A percentile compares a stretch with the other conserved stretches of the same genome.
These are phyloP conservation scores for Candida tammaniensis DNA, from an alignment of 805 yeast species.

Conservation along the genomic window DNA sequence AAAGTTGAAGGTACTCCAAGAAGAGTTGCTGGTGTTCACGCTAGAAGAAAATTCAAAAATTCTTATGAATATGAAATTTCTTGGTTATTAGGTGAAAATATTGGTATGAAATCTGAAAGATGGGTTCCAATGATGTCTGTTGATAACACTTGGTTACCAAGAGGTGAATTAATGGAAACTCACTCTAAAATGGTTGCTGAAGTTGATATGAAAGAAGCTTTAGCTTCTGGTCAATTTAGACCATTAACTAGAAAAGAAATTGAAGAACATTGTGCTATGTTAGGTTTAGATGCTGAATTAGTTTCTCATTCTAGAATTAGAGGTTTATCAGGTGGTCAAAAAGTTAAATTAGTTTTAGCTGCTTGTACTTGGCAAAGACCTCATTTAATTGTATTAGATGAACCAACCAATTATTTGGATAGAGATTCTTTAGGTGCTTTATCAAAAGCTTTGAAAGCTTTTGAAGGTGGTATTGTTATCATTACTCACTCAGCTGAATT, in stretches of 20 bases:
- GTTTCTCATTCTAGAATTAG: constrained; percentile 99
- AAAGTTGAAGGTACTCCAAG: constrained; percentile 98
- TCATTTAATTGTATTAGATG: constrained; percentile 98
- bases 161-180: constrained; percentile 84
- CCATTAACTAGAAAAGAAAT: constrained; percentile 99
- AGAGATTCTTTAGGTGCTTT: constrained; percentile 99
- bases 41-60: constrained; percentile 99
- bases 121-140: constrained; percentile 99
- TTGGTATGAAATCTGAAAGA: constrained; percentile 98
- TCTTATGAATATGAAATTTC: constrained; percentile 99
- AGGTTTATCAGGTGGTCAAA: constrained; percentile 99
- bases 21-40: constrained; percentile 89
- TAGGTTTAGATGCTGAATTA: constrained; percentile 98
- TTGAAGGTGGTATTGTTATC: constrained; percentile 99
- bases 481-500: constrained; percentile 99
- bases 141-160: constrained; percentile 99
- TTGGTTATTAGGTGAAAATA: constrained; percentile 95
- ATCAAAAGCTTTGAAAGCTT: constrained; percentile 96
- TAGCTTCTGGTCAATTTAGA: constrained; percentile 99
- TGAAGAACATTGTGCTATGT: constrained; percentile 97
- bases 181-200: constrained; percentile 99
- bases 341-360: constrained; percentile 98
- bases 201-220: constrained; percentile 99
- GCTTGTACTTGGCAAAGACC: constrained; percentile 99
- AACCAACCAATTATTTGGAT: constrained; percentile 99